Base-by-base conservation (phyloP, 2,329 filamentous ascomycete genomes). In the Pyrenophora seminiperda region DNA sequence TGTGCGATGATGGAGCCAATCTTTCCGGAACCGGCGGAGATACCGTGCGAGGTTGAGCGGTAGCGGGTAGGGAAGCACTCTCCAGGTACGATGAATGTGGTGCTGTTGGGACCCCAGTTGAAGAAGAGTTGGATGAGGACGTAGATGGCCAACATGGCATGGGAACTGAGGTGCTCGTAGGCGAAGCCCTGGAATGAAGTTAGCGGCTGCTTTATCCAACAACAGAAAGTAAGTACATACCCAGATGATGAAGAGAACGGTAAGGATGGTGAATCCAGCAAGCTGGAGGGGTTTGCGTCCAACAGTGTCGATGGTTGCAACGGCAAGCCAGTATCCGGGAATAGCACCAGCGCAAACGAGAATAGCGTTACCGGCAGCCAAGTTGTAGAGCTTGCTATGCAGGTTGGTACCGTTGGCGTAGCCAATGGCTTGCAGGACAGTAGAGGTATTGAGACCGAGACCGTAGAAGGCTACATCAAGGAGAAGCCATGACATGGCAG, bases 291-390 rank as follows among this genome's bases (percentile, higher is more conserved):
- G 66, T 48, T 68, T 67, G 43, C 69, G 87, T 49, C 89, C 89
- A 17, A 91, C 67, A 1, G 81, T 88, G 71, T 92, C 89, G 47
- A 91, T 83, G 4, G 83, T 71, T 6, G 63, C 66, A 6, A 71
- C 66, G 1, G 68, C 66, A 14, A 72, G 81, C 89, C 88, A 92
- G 79, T 91, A 92, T 15, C 89, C 89, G 0, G 89, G 89, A 20
- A 92, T 89, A 43, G 89, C 86, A 54, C 89, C 89, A 10, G 89
- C 89, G 47, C 88, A 83, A 61, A 91, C 84, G 45, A 92, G 81
- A 63, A 92, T 90, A 63, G 91, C 75, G 75, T 92, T 91, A 29
- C 89, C 89, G 32, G 91, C 81, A 47, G 89, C 87, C 11, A 87
- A 88, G 73, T 89, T 89, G 78, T 85, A 86, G 53, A 91, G 79